Percentiles rank a stretch among this genome's conserved stretches.
Evolutionary conservation across 2,329 filamentous ascomycete genomes (phyloP).

Genomic region (Penicillium psychrosexuale): DNA sequence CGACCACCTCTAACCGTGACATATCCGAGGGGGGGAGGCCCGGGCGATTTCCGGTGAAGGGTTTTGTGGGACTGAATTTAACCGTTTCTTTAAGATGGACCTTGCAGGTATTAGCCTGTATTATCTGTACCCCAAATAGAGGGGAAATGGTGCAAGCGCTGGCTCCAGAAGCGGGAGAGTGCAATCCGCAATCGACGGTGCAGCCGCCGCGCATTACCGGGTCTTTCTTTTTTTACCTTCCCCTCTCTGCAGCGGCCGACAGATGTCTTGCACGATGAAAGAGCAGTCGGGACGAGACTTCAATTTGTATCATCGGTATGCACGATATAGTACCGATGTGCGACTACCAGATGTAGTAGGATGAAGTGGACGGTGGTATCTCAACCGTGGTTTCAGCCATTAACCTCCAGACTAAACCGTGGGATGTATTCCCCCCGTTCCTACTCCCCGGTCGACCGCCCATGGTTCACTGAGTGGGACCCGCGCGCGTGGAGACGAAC

Average conservation of each 20-base stretch:
- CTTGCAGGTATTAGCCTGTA: slow-evolving; percentile 5
- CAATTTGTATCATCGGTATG: neutral
- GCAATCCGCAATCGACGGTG: slow-evolving; percentile 18
- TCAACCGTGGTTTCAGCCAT: neutral
- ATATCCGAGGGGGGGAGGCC: neutral
- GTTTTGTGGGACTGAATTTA: neutral
- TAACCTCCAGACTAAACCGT: neutral
- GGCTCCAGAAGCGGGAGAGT: slow-evolving; percentile 5
- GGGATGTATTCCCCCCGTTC: neutral
- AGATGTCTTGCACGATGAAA: slow-evolving; percentile 12
- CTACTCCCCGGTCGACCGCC: neutral
- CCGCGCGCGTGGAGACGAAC: slow-evolving; percentile 5
- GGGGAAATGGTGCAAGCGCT: slow-evolving; percentile 7
- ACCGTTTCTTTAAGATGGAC: neutral
- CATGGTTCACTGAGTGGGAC: slow-evolving; percentile 10
- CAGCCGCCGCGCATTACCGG: slow-evolving; percentile 16
- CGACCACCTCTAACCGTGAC: neutral
- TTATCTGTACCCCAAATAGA: neutral
- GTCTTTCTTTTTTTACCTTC: slow-evolving; percentile 1
- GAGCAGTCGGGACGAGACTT: neutral
- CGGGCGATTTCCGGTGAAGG: slow-evolving; percentile 1
- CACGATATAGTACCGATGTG: neutral
- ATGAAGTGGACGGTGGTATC: neutral
- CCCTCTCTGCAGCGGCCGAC: slow-evolving; percentile 6
- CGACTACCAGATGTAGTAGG: neutral